Base-by-base conservation (phyloP, 371 early-diverging fungal genomes). In the Funneliformis caledonium region DNA sequence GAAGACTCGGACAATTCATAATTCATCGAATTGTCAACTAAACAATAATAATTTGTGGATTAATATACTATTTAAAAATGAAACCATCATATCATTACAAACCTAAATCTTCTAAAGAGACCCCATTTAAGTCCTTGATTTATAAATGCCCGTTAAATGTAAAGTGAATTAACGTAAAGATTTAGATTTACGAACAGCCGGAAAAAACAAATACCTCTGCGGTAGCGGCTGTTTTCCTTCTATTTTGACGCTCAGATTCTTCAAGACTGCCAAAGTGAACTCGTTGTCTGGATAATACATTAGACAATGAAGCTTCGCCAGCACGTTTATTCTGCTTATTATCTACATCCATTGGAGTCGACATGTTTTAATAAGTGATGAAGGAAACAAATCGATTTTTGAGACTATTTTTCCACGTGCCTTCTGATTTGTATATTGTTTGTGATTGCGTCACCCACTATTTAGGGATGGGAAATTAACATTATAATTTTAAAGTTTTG, bases 1-100 rank as follows among this genome's bases (percentile, higher is more conserved):
- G 89, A 85, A 42, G 89, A 84, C 37, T 86, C 91, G 19, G 89
- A 83, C 6, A 85, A 76, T 56, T 88, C 88, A 59, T 78, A 82
- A n/a, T 47, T 69, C 69, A 69, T 69, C 45, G 43, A 4, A 43
- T 11, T 43, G 2, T 69, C 69, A 33, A 16, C 69, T 69, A 11
- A 6, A 45, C 14, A 68, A 42, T 69, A 45, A 33, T 6, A 43
- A 69, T 42, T 19, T 42, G 9, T 43, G 10, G 45, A 43, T 16
- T 1, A 19, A 45, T 14, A 43, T 33, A n/a, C 8, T 19, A 45
- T 69, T n/a, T 45, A 69, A 11, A 11, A 68, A 42, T 33, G 2
- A 12, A 67, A 9, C 37, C 7, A 8, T 45, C 8, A n/a, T 11
- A 43, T 42, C 11, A 22, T 45, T 8, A 43, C 69, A 9, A n/a